These are phyloP conservation scores for Paecilomyces niveus DNA, from an alignment of 2,329 filamentous ascomycete species.

Conservation along the genomic window DNA sequence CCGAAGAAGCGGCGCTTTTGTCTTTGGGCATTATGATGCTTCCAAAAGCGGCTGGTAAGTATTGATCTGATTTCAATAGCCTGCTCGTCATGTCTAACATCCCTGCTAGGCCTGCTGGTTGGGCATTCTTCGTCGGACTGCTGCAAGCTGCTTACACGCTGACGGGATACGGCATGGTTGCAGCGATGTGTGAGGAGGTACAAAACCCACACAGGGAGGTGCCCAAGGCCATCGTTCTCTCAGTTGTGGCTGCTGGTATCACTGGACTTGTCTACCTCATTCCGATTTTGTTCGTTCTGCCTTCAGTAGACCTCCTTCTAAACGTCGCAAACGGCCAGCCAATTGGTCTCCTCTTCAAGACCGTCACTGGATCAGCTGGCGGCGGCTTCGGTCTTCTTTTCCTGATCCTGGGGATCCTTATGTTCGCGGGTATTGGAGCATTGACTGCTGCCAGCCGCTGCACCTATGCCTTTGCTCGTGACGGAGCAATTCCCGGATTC, in stretches of 20 bases:
- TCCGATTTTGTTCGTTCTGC: conserved; percentile 68
- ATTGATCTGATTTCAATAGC: conserved; percentile 1
- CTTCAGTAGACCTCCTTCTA: conserved; percentile 58
- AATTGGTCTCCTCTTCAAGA: conserved; percentile 69
- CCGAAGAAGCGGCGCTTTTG: conserved; percentile 54
- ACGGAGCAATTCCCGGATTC: conserved; percentile 66
- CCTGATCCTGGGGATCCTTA: conserved; percentile 66
- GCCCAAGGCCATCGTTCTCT: conserved; percentile 63
- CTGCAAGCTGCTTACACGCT: conserved; percentile 52
- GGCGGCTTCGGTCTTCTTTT: conserved; percentile 72
- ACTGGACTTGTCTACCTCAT: conserved; percentile 63
- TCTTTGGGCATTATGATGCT: conserved; percentile 63
- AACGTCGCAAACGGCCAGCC: conserved; percentile 65
- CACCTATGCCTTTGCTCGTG: conserved; percentile 69
- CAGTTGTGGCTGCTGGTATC: conserved; percentile 58
- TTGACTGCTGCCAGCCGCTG: conserved; percentile 67
- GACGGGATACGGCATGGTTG: conserved; percentile 62
- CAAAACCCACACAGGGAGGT: conserved; percentile 62
- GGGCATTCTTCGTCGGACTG: conserved; percentile 66
- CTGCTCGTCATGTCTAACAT: conserved; percentile 4
- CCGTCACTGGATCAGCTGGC: conserved; percentile 61
- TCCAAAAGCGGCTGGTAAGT: conserved; percentile 55
- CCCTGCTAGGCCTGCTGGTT: conserved; percentile 50
- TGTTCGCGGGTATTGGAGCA: conserved; percentile 70
- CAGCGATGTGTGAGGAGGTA: conserved; percentile 66